Conservation (phyloP, 106 monocot genomes). For the Allium sativum region DNA sequence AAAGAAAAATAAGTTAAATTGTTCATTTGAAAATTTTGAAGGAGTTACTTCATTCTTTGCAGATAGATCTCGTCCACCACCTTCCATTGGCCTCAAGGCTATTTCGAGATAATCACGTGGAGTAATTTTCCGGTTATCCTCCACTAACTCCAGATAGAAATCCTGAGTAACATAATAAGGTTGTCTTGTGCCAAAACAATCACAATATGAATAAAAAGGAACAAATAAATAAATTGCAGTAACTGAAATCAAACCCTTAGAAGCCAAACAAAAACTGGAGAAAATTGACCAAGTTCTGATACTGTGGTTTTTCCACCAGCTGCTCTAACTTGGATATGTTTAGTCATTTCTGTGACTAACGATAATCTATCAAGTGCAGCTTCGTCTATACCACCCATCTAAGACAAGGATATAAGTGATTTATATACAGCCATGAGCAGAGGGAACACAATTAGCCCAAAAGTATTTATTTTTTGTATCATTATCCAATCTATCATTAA, state of each 20-base stretch:
- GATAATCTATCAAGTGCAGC: conserved; percentile 92
- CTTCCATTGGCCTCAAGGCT: conserved; percentile 77
- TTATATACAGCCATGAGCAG: no score
- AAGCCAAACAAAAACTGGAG: conserved; percentile 74
- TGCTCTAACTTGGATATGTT: conserved; percentile 90
- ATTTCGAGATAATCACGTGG: conserved; percentile 95
- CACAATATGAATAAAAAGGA: background rate
- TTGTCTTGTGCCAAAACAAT: background rate
- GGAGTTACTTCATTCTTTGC: conserved; percentile 74
- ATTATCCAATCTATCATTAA: no score
- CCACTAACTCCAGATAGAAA: conserved; percentile 83
- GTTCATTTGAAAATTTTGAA: background rate
- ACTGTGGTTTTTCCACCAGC: conserved; percentile 56
- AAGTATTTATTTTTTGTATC: no score
- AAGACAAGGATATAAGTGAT: background rate
- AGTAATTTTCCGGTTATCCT: conserved; percentile 67
- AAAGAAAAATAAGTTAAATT: background rate
- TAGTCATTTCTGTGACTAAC: conserved; percentile 93
- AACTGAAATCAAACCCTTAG: conserved; percentile 34
- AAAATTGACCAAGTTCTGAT: conserved; percentile 65
- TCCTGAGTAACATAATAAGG: conserved; percentile 31
- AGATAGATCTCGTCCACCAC: conserved; percentile 55
- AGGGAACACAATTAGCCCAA: no score
- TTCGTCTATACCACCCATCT: conserved; percentile 99
- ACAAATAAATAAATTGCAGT: background rate